Conservation (phyloP, 345 rosid species). For the Gossypium sturtianum region DNA sequence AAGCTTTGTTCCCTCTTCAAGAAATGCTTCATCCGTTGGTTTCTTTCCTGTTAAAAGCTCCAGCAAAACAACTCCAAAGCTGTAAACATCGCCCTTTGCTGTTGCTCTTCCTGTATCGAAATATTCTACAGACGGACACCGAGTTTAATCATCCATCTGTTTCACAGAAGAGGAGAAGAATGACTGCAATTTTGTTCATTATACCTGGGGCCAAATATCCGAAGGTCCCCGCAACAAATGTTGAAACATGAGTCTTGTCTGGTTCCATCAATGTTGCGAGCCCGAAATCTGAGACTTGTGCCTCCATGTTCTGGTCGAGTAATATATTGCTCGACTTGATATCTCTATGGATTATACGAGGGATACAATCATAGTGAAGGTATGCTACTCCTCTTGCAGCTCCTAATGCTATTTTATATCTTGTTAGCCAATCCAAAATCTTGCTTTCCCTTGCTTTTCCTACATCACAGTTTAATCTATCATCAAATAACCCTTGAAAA, state of each 20-base stretch:
- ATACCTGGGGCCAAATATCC: too few species aligned
- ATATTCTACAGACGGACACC: constrained; percentile 42
- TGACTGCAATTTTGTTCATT: too few species aligned
- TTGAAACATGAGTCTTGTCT: too few species aligned
- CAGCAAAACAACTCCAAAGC: constrained; percentile 71
- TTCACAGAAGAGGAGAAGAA: neutral
- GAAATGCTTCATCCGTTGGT: constrained; percentile 69
- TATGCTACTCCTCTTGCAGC: too few species aligned
- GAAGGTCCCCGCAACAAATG: too few species aligned
- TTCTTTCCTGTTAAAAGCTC: constrained; percentile 74
- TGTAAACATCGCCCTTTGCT: constrained; percentile 73
- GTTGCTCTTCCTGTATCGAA: constrained; percentile 78
- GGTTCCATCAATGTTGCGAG: too few species aligned
- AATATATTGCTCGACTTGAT: constrained; percentile 37
- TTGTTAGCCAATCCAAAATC: too few species aligned
- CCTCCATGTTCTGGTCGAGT: neutral
- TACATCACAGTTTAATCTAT: too few species aligned
- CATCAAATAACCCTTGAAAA: too few species aligned
- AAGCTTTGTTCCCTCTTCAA: constrained; percentile 82
- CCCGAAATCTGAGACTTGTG: too few species aligned
- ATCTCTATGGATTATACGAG: constrained; percentile 84
- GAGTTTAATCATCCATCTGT: neutral
- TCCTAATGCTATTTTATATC: too few species aligned
- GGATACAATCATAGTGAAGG: constrained; percentile 35
- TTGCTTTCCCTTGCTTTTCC: too few species aligned